Evolutionary conservation across 495 filamentous ascomycete genomes (phyloP), one percentile per base, ranked within the genome.

Genomic region (Penicillium fimorum): DNA sequence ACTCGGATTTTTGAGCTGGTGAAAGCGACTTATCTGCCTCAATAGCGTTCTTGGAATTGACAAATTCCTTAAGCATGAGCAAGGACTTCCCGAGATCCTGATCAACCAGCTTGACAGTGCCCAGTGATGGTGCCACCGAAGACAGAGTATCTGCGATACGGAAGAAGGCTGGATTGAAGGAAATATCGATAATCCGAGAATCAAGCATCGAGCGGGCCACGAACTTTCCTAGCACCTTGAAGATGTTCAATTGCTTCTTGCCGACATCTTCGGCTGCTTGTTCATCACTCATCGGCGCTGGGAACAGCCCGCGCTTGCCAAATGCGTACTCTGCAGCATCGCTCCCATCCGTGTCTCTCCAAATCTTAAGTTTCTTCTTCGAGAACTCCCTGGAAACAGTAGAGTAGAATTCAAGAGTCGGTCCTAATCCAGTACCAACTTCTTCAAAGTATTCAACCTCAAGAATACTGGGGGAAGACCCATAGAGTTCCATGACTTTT

Each of bases 401-500:
- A 2, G 95, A 96, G 73, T 97, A 99, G 72, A 99, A 99, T 69
- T 99, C 95, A 20, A 99, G 81, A 9, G 95, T 99, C 15, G 95
- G 95, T 1, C 95, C 95, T 42, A 99, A 79, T 38, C 95, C 95
- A 41, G 95, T 97, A 47, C 95, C 95, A 41, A 97, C 95, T 74
- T 99, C 95, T 59, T 97, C 94, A 63, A 97, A 99, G 64, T 99
- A 99, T 65, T 99, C 95, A 18, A 99, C 92, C 65, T 99, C 95
- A 2, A 99, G 78, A 45, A 96, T 87, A 69, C 95, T 97, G 35
- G 94, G 88, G 5, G 92, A 97, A 3, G 90, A 89, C 2, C 95
- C 95, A 68, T 99, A 99, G 6, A 97, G 84, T 59, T 99, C 94
- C 95, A 99, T 97, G n/a, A 99, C 95, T 69, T 97, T 99, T 65